Evolutionary conservation across 345 rosid species (phyloP).

Genomic region (Conringia planisiliqua): DNA sequence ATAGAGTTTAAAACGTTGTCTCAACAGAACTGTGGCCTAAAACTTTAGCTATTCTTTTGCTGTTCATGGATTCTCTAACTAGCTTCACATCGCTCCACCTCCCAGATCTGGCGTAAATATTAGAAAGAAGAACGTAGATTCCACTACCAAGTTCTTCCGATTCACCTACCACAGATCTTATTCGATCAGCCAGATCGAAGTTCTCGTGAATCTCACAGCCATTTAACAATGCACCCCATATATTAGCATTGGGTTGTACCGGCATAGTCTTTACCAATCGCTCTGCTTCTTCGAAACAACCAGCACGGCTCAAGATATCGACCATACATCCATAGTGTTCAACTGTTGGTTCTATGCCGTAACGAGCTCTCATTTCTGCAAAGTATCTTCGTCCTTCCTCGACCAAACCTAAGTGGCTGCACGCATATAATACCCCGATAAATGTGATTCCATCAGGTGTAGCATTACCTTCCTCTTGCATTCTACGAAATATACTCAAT

Average conservation of each 20-base stretch:
- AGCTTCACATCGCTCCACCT: slow-evolving; percentile 45
- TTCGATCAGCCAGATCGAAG: slow-evolving; percentile 40
- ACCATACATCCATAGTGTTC: slow-evolving; percentile 50
- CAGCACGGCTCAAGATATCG: slow-evolving; percentile 59
- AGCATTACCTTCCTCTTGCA: slow-evolving; percentile 39
- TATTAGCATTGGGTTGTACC: slow-evolving; percentile 34
- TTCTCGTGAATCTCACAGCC: slow-evolving; percentile 53
- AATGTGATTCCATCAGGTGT: slow-evolving; percentile 46
- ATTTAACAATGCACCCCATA: slow-evolving; percentile 57
- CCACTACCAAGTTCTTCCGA: slow-evolving; percentile 45
- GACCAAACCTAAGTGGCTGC: slow-evolving; percentile 50
- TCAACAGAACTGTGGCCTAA: slow-evolving; percentile 47
- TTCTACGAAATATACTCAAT: slow-evolving; percentile 36
- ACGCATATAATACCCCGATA: slow-evolving; percentile 44
- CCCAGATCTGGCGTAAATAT: slow-evolving; percentile 48
- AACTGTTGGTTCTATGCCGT: slow-evolving; percentile 39
- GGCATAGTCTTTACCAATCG: slow-evolving; percentile 42
- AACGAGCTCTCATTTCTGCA: slow-evolving; percentile 36
- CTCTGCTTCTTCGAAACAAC: slow-evolving; percentile 45
- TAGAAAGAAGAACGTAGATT: slow-evolving; percentile 45
- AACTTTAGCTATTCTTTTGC: slow-evolving; percentile 35
- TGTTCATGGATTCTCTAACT: slow-evolving; percentile 45
- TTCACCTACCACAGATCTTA: slow-evolving; percentile 32
- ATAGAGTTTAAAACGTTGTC: slow-evolving; percentile 9
- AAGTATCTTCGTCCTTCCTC: slow-evolving; percentile 46